phyloP scores from a whole-genome alignment of 2,329 filamentous ascomycete genomes.

The Curvularia sp. region DNA sequence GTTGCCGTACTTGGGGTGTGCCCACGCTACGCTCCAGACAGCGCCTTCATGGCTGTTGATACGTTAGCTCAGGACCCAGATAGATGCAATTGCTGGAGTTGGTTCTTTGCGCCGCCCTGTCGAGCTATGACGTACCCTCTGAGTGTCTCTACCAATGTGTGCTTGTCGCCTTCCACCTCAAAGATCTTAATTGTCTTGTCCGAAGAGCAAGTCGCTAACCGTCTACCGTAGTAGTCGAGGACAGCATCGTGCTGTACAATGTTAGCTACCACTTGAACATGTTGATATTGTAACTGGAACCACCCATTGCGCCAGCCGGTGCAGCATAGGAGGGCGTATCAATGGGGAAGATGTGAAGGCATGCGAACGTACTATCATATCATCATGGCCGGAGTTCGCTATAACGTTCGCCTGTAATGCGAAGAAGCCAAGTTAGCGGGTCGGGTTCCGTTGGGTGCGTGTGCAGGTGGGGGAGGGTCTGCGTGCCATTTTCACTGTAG shows the following conservation, averaged over 20 bases:
- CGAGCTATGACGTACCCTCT: conserved; percentile 73
- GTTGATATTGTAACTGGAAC: conserved; percentile 18
- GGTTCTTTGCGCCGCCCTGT: not conserved
- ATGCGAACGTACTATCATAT: conserved; percentile 89
- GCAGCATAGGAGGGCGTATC: conserved; percentile 2
- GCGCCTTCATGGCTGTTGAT: conserved; percentile 86
- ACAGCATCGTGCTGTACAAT: conserved; percentile 86
- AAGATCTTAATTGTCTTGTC: conserved; percentile 99
- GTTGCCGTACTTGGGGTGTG: conserved; percentile 96
- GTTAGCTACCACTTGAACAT: conserved; percentile 44
- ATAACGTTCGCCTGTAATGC: conserved; percentile 73
- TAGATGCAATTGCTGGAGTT: not conserved
- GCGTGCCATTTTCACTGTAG: conserved; percentile 37
- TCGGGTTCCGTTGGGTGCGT: conserved; percentile 33
- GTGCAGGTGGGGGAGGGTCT: conserved; percentile 16
- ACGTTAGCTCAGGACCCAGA: conserved; percentile 20
- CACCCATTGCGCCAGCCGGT: conserved; percentile 18
- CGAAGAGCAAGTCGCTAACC: conserved; percentile 95
- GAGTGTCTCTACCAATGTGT: conserved; percentile 88
- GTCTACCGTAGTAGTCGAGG: conserved; percentile 96
- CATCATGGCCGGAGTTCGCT: conserved; percentile 89
- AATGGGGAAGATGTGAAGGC: conserved; percentile 1
- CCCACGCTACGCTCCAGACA: conserved; percentile 97
- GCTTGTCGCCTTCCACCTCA: conserved; percentile 91
- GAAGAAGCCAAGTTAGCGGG: conserved; percentile 41